phyloP scores from a whole-genome alignment of 2,329 filamentous ascomycete species.

The Neurospora sp. region DNA sequence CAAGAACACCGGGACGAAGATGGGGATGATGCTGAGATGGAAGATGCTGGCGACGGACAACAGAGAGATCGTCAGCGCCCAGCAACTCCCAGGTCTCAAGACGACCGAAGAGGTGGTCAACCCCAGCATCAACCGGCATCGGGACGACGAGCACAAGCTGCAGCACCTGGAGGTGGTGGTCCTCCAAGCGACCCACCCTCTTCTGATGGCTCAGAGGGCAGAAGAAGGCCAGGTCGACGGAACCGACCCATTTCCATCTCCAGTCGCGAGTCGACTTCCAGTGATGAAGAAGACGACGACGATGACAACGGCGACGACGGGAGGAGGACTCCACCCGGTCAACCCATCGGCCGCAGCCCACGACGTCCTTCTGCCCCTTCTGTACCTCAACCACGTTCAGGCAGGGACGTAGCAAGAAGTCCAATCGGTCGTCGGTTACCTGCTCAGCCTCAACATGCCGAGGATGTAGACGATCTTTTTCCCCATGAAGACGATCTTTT shows the following conservation, averaged over 20 bases:
- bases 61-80: background rate
- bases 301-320: background rate
- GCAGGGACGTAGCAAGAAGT: background rate
- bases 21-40: background rate
- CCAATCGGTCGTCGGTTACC: background rate
- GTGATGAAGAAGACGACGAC: background rate
- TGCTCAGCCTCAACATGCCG: background rate
- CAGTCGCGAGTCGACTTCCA: background rate
- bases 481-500: background rate
- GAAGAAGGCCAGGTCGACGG: background rate
- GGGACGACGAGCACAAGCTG: background rate
- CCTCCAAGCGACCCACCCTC: background rate
- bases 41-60: background rate
- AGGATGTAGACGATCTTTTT: background rate
- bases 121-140: background rate
- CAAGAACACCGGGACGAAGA: background rate
- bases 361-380: background rate
- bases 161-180: background rate
- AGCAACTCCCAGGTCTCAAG: background rate
- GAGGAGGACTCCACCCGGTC: background rate
- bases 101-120: background rate
- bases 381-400: background rate
- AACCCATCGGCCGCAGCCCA: background rate
- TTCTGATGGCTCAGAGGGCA: background rate
- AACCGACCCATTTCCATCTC: background rate